Evolutionary conservation across 2,329 filamentous ascomycete species (phyloP).

Genomic region (Leptographium lundbergii): DNA sequence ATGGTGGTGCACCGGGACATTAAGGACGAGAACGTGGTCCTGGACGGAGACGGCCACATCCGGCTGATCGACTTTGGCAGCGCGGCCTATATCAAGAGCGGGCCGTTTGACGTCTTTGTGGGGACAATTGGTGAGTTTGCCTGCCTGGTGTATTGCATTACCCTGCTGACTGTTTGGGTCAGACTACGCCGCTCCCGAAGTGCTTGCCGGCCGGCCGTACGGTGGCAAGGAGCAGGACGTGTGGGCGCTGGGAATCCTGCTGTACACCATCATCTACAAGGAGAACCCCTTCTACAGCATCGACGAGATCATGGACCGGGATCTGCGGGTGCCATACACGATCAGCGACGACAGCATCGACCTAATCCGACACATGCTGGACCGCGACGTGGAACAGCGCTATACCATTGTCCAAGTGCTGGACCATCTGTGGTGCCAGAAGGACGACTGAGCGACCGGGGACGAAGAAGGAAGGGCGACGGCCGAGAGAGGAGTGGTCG

Average conservation of each 20-base stretch:
- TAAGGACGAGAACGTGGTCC: constrained; percentile 95
- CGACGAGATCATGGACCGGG: constrained; percentile 97
- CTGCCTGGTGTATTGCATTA: background rate
- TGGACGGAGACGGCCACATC: constrained; percentile 90
- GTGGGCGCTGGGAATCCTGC: constrained; percentile 90
- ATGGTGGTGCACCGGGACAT: constrained; percentile 94
- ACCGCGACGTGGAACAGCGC: constrained; percentile 72
- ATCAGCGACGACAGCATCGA: constrained; percentile 89
- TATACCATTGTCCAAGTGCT: constrained; percentile 82
- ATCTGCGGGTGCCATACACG: constrained; percentile 77
- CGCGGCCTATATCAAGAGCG: constrained; percentile 95
- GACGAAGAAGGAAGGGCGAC: background rate
- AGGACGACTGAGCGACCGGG: background rate
- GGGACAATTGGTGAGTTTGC: constrained; percentile 76
- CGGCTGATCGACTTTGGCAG: constrained; percentile 98
- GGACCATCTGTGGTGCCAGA: constrained; percentile 67
- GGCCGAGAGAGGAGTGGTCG: background rate
- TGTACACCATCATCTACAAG: constrained; percentile 99
- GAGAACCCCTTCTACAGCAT: constrained; percentile 99
- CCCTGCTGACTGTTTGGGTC: constrained; percentile 1
- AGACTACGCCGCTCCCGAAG: constrained; percentile 99
- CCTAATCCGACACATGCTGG: constrained; percentile 80
- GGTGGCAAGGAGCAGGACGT: constrained; percentile 95
- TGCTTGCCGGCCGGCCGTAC: constrained; percentile 83
- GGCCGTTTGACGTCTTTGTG: constrained; percentile 97